Evolutionary conservation across 2,329 filamentous ascomycete genomes (phyloP), one percentile per base, ranked within the genome.

Genomic region (Diatrype stigma): DNA sequence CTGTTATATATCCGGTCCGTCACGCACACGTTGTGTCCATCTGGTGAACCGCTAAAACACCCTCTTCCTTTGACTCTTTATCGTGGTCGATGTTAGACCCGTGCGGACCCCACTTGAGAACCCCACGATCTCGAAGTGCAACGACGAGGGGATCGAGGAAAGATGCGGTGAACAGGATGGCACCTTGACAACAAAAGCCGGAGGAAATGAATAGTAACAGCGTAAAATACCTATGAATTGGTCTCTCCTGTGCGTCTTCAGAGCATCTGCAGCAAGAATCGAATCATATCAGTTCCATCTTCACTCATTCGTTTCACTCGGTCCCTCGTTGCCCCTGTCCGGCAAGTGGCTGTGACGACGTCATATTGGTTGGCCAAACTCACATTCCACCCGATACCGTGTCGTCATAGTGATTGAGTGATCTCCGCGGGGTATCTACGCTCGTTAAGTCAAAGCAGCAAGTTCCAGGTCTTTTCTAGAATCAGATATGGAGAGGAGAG

Each of bases 221-320:
- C 34, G 54, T 12, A 19, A 44, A 26, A 59, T 74, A 87, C 88
- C 79, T 71, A 91, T 90, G 63, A 96, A 84, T 69, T 96, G 92
- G 68, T 96, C 92, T 67, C 92, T 80, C 50, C 92, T 83, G 74
- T 96, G 92, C 48, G 91, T 93, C 80, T 96, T 84, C 63, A 82
- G 75, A 45, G 80, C 78, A 74, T 84, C 80, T 84, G 56, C 26
- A 49, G 19, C 49, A 48, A 47, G 16, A 22, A 50, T 23, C 35
- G 52, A 52, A 61, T 56, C 59, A 21, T 11, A 6, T 10, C 5
- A 23, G 19, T 49, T 42, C 35, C 49, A 17, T 45, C 28, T 16
- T 23, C 17, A 47, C 30, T 45, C 34, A 40, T 46, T 26, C 21
- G 26, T 42, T 23, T 12, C 14, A n/a, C 14, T 45, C 26, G 28